phyloP scores from a whole-genome alignment of 495 filamentous ascomycete species.

The Hypoxylon intermedium region DNA sequence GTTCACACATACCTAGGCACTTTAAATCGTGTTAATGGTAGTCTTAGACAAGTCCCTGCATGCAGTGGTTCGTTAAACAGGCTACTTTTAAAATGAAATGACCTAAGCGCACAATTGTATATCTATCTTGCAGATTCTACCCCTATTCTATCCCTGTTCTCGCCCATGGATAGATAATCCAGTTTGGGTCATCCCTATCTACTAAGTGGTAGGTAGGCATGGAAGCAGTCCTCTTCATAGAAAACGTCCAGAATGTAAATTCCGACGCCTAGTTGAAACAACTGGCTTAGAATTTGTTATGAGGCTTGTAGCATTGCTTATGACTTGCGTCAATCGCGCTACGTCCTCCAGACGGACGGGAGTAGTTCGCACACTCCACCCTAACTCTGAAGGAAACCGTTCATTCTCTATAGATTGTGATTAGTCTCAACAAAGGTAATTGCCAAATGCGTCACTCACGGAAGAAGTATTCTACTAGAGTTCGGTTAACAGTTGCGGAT shows the following conservation, averaged over 20 bases:
- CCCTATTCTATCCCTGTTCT: too few species aligned
- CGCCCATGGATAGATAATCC: too few species aligned
- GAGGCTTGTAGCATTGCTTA: slow-evolving; percentile 18
- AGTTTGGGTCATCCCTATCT: background rate
- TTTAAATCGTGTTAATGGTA: too few species aligned
- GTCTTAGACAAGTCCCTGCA: too few species aligned
- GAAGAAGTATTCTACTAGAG: too few species aligned
- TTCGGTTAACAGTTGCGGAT: too few species aligned
- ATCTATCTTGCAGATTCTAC: too few species aligned
- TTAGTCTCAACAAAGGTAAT: slow-evolving; percentile 8
- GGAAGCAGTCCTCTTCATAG: background rate
- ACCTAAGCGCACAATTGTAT: too few species aligned
- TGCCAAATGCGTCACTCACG: too few species aligned
- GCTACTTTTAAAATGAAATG: too few species aligned
- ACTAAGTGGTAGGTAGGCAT: background rate
- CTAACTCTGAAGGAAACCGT: slow-evolving; percentile 24
- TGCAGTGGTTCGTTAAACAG: too few species aligned
- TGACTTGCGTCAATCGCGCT: background rate
- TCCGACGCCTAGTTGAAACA: slow-evolving; percentile 49
- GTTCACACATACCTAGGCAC: too few species aligned
- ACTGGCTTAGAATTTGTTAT: slow-evolving; percentile 3
- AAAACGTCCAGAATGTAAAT: slow-evolving; percentile 43
- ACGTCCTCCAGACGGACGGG: slow-evolving; percentile 3
- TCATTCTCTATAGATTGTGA: slow-evolving; percentile 22
- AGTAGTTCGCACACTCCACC: slow-evolving; percentile 13